phyloP scores from a whole-genome alignment of 768 basidiomycete species.

The Mycena vulgaris region DNA sequence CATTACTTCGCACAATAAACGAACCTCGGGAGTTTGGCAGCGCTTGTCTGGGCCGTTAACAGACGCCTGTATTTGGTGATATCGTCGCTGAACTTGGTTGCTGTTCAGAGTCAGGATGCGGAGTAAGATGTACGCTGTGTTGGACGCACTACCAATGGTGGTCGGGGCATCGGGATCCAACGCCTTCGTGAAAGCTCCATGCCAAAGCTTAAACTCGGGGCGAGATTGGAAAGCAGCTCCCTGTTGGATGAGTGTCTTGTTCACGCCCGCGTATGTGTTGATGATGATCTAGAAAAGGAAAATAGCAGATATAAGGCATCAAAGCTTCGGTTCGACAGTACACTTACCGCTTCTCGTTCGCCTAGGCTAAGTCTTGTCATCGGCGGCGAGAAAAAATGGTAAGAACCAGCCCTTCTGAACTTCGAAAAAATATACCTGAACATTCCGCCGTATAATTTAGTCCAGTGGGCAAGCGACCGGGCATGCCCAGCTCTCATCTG shows the following conservation, averaged over 20 bases:
- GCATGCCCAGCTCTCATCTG: constrained; percentile 33
- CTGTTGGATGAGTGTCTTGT: constrained; percentile 32
- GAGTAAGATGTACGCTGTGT: background rate
- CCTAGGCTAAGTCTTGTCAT: constrained; percentile 17
- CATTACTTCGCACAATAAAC: background rate
- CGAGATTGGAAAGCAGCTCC: constrained; percentile 33
- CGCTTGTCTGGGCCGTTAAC: constrained; percentile 21
- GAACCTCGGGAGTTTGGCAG: constrained; percentile 24
- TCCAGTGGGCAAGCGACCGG: constrained; percentile 25
- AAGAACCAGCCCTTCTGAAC: background rate
- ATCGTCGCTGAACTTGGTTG: constrained; percentile 26
- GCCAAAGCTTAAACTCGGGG: constrained; percentile 29
- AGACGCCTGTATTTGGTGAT: constrained; percentile 26
- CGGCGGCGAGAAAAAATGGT: too few species aligned
- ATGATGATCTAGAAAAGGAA: constrained; percentile 19
- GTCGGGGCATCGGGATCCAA: constrained; percentile 29
- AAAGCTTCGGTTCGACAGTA: background rate
- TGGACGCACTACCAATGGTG: constrained; percentile 29
- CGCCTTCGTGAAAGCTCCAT: constrained; percentile 25
- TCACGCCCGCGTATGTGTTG: constrained; percentile 21
- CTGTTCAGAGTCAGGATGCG: too few species aligned
- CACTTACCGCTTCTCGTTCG: constrained; percentile 27
- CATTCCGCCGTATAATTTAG: constrained; percentile 29
- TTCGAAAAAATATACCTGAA: constrained; percentile 16
- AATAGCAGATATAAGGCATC: background rate